A percentile compares a stretch with the other conserved stretches of the same genome.
Conservation (phyloP, 2,329 filamentous ascomycete genomes). For the Venturia effusa region DNA sequence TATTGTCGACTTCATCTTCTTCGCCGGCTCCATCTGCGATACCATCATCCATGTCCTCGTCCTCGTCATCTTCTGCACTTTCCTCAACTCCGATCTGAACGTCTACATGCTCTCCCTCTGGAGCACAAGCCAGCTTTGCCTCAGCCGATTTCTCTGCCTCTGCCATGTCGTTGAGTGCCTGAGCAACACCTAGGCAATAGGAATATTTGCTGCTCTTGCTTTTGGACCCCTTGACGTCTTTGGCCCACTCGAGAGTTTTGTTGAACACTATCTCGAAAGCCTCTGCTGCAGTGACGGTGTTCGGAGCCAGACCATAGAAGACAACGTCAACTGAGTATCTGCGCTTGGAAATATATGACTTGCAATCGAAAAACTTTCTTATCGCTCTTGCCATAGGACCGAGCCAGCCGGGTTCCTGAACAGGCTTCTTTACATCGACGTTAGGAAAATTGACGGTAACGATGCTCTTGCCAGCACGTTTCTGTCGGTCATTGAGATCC, state of each 20-base stretch:
- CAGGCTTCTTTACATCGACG: neutral
- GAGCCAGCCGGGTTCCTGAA: neutral
- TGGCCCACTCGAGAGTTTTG: neutral
- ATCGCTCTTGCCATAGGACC: neutral
- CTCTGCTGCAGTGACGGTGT: neutral
- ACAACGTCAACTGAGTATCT: neutral
- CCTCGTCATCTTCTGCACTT: neutral
- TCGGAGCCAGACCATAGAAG: neutral
- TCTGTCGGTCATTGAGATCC: neutral
- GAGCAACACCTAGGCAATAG: neutral
- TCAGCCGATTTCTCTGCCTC: neutral
- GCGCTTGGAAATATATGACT: neutral
- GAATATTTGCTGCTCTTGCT: neutral
- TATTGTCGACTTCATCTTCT: neutral
- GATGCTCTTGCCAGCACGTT: neutral
- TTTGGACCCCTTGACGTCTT: neutral
- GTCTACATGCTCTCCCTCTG: neutral
- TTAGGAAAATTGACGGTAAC: neutral
- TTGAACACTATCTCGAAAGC: neutral
- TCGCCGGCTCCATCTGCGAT: neutral
- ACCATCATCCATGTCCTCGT: neutral
- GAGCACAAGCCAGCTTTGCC: neutral
- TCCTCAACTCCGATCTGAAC: neutral
- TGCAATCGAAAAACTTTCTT: neutral
- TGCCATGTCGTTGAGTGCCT: neutral